phyloP scores from a whole-genome alignment of 805 yeast genomes.

The Candida adriatica region DNA sequence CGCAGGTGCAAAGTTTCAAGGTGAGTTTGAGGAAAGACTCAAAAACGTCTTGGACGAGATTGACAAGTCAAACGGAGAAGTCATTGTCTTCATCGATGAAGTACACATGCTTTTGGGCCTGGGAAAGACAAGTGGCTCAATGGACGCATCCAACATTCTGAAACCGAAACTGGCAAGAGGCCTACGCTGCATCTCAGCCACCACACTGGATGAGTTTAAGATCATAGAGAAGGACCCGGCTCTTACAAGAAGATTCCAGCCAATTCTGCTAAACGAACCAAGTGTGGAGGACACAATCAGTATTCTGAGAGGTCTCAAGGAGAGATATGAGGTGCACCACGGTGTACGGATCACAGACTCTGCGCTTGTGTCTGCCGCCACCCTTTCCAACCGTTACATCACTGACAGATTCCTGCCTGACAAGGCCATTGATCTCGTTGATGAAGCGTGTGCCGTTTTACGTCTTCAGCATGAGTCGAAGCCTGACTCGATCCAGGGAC shows the following conservation, averaged over 20 bases:
- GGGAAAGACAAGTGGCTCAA: constrained; percentile 91
- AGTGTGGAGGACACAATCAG: constrained; percentile 86
- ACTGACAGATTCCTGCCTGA: constrained; percentile 91
- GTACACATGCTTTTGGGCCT: constrained; percentile 83
- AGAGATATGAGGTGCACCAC: constrained; percentile 92
- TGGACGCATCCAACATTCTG: constrained; percentile 89
- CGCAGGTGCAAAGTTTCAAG: constrained; percentile 92
- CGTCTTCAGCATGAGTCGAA: constrained; percentile 94
- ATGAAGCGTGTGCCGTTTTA: constrained; percentile 94
- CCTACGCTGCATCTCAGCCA: constrained; percentile 92
- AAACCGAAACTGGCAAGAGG: constrained; percentile 96
- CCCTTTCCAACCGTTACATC: constrained; percentile 81
- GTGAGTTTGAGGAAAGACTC: constrained; percentile 90
- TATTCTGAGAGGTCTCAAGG: constrained; percentile 88
- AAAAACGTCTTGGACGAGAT: constrained; percentile 78
- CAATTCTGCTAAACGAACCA: constrained; percentile 83
- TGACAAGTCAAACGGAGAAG: constrained; percentile 66
- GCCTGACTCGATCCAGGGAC: constrained; percentile 87
- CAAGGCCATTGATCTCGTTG: constrained; percentile 93
- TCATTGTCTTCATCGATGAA: constrained; percentile 85
- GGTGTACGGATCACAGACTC: constrained; percentile 93
- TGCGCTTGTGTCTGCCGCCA: constrained; percentile 91
- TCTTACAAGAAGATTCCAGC: constrained; percentile 86
- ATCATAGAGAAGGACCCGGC: constrained; percentile 97
- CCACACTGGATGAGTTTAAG: constrained; percentile 90